Percentiles rank a stretch among this genome's conserved stretches.
These are phyloP conservation scores for Rhodotorula sp. DNA, from an alignment of 1,284 basidiomycete species.

Conservation along the genomic window DNA sequence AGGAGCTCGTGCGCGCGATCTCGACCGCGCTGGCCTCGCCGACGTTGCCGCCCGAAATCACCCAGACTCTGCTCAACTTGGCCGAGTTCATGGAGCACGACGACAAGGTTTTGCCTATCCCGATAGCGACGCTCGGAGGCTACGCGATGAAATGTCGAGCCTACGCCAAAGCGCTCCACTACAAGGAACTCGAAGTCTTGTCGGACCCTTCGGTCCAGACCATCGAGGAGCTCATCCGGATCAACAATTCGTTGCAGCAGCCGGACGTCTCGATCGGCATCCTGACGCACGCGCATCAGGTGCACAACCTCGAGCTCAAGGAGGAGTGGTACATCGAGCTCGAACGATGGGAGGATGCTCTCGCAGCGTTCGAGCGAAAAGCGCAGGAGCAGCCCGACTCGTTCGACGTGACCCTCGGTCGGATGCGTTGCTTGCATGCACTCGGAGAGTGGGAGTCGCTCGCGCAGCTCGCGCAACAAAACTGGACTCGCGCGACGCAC, in stretches of 20 bases:
- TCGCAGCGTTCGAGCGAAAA: slow-evolving; percentile 81
- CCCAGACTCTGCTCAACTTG: slow-evolving; percentile 91
- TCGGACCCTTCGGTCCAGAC: slow-evolving; percentile 75
- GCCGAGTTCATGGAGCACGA: slow-evolving; percentile 99
- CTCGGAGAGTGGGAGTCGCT: slow-evolving; percentile 97
- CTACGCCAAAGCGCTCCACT: slow-evolving; percentile 96
- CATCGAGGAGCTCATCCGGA: slow-evolving; percentile 91
- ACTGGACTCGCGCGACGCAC: slow-evolving; percentile 75
- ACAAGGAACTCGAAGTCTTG: slow-evolving; percentile 98
- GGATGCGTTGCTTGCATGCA: slow-evolving; percentile 95
- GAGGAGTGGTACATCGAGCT: slow-evolving; percentile 98
- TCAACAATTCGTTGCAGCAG: slow-evolving; percentile 96
- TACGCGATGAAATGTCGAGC: slow-evolving; percentile 92
- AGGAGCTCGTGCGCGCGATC: slow-evolving; percentile 87
- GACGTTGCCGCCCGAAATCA: slow-evolving; percentile 80
- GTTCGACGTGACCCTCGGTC: slow-evolving; percentile 72
- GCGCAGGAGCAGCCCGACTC: slow-evolving; percentile 66
- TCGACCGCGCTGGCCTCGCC: slow-evolving; percentile 80
- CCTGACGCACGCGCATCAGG: slow-evolving; percentile 73
- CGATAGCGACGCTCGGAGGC: slow-evolving; percentile 87
- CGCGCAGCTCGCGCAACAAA: slow-evolving; percentile 79
- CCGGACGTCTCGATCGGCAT: slow-evolving; percentile 96
- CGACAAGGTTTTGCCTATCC: slow-evolving; percentile 92
- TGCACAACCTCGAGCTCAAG: slow-evolving; percentile 64
- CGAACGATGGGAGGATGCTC: slow-evolving; percentile 92